Percentiles rank a stretch among this genome's conserved stretches.
These are phyloP conservation scores for Kluyveromyces dobzhanskii DNA, from an alignment of 805 yeast species.

Conservation along the genomic window DNA sequence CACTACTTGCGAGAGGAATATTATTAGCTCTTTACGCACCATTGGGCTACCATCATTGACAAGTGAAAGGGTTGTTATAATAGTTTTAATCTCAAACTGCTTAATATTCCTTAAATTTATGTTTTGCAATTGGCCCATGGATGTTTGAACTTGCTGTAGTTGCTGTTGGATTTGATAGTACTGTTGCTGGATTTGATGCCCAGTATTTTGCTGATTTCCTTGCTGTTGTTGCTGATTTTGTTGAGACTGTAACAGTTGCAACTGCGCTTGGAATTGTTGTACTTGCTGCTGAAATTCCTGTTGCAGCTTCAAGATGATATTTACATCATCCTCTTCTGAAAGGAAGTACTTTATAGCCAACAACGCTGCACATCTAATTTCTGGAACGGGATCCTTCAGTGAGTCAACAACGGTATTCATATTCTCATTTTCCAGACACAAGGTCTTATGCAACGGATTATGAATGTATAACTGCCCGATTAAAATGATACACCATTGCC, in stretches of 20 bases:
- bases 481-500: slow-evolving; percentile 88
- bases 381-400: slow-evolving; percentile 87
- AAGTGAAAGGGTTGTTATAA: slow-evolving; percentile 56
- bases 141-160: slow-evolving; percentile 21
- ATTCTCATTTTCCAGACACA: slow-evolving; percentile 57
- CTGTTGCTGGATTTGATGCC: slow-evolving; percentile 17
- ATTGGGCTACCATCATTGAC: slow-evolving; percentile 84
- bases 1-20: slow-evolving; percentile 69
- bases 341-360: slow-evolving; percentile 64
- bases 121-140: slow-evolving; percentile 22
- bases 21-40: slow-evolving; percentile 77
- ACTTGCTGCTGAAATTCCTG: slow-evolving; percentile 28
- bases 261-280: slow-evolving; percentile 26
- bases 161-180: slow-evolving; percentile 28
- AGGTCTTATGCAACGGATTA: slow-evolving; percentile 66
- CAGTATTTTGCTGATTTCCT: slow-evolving; percentile 4
- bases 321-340: slow-evolving; percentile 37
- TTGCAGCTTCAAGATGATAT: slow-evolving; percentile 23
- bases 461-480: slow-evolving; percentile 69
- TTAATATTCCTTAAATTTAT: slow-evolving; percentile 38
- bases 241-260: slow-evolving; percentile 22
- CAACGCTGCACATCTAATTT: slow-evolving; percentile 80
- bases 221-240: slow-evolving; percentile 17
- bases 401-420: slow-evolving; percentile 43
- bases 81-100: slow-evolving; percentile 62